Base-by-base conservation (phyloP, 306 rosid genomes). In the Spatholobus suberectus region DNA sequence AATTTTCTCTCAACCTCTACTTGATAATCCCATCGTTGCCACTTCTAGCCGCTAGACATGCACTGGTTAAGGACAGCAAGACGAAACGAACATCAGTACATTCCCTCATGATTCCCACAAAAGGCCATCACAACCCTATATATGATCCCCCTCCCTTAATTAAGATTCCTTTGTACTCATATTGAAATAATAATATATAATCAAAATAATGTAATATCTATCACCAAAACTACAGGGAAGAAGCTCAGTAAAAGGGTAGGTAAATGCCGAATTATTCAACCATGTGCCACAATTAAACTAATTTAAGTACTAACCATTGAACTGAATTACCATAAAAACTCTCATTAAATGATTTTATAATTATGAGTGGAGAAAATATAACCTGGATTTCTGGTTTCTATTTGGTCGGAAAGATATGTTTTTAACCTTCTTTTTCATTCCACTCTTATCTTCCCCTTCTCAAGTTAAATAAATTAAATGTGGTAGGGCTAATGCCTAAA, bases 401-500 rank as follows among this genome's bases (percentile, higher is more conserved):
- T 59, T 11, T 35, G 71, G 71, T 65, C 71, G 6, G 46, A 17
- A 15, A 62, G 47, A 17, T 18, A 15, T n/a, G 37, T 17, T 12
- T 70, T 14, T 15, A 10, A 4, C 37, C 43, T 52, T 17, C 40
- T 46, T 59, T 57, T 20, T 57, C 32, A 57, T 57, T 9, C 32
- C 14, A 57, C 67, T 69, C 54, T 41, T 34, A 67, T 67, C 72
- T 29, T 11, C 26, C 27, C 4, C 11, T 26, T n/a, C 37, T 32
- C 4, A 66, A 57, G 75, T 68, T 68, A 70, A 82, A 70, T 35
- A 40, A 85, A 46, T 35, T 35, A 40, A 85, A 46, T 35, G 73
- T 34, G 32, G 79, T 78, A 41, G 84, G 54, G 54, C 38, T 57
- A 82, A 85, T 81, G 78, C 68, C 70, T 70, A 59, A 68, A 67